Evolutionary conservation across 2,329 filamentous ascomycete genomes (phyloP), one percentile per base, ranked within the genome.

Genomic region (Zymoseptoria crescenta): DNA sequence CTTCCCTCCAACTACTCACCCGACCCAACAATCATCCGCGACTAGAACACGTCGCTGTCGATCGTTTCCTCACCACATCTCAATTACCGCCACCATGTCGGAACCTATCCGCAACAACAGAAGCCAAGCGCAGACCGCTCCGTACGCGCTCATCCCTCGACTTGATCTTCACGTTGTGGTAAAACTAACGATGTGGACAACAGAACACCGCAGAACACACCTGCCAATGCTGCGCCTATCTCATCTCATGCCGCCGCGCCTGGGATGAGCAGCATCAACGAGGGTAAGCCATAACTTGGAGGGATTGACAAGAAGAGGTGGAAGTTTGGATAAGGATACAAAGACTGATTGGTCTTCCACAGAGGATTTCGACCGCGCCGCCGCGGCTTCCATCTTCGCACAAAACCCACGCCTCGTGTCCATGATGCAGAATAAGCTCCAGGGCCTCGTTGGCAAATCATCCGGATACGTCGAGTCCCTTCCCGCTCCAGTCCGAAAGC

Each of bases 381-480:
- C 90, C 59, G 92, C 93, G 63, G 92, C 92, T 61, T 93, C 89
- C 63, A 87, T 99, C 74, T 96, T 99, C 73, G 93, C 94, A 68
- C 87, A 94, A 76, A 96, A 99, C 80, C 94, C 95, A 61, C 87
- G 88, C 70, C 86, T 99, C 66, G 89, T 97, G 63, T 89, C 91
- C 67, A 94, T 99, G 90, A 97, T 99, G 76, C 91, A 99, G 80
- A 92, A 91, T 70, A 94, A 94, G 76, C 88, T 99, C 69, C 90
- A 91, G 66, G 87, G 87, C 66, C 88, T 99, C 61, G 90, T 99
- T 71, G 94, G 94, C 71, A 87, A 89, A 68, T 96, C 95, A 56
- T 99, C 94, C 58, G 94, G 94, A 70, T 99, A 99, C 78, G 91
- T 99, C 75, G 94, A 99, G 82, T 96, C 90, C 24, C 87, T 99